These are phyloP conservation scores for Chlorella variabilis DNA, from an alignment of 163 green algal genomes.

Conservation along the genomic window DNA sequence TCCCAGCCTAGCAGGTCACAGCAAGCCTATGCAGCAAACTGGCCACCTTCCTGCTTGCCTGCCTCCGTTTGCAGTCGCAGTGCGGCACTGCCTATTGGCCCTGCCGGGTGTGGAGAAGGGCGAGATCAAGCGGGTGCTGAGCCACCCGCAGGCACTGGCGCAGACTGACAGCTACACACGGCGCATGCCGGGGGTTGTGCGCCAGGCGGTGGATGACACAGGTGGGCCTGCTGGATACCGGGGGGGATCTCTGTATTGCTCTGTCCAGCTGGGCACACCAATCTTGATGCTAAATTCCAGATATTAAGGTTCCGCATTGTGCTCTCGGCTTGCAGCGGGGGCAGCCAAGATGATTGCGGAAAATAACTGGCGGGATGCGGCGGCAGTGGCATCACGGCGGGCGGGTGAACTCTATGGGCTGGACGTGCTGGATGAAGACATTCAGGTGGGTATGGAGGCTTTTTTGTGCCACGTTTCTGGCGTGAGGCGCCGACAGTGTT, in stretches of 20 bases:
- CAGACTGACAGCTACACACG: constrained; percentile 92
- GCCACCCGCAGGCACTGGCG: constrained; percentile 88
- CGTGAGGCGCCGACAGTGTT: no score
- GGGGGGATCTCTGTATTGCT: no score
- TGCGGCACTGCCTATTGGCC: constrained; percentile 96
- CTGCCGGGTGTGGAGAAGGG: constrained; percentile 81
- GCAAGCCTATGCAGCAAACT: no score
- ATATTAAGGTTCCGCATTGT: no score
- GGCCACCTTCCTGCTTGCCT: no score
- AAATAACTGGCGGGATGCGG: constrained; percentile 64
- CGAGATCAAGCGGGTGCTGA: constrained; percentile 88
- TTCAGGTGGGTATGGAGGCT: constrained; percentile 73
- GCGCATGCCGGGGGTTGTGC: constrained; percentile 61
- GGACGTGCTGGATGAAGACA: constrained; percentile 87
- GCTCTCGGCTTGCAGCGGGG: constrained; percentile 55
- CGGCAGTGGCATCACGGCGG: constrained; percentile 82
- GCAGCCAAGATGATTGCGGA: constrained; percentile 67
- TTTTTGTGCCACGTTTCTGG: no score
- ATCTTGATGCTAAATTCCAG: no score
- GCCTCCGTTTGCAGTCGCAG: constrained; percentile 50
- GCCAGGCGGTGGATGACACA: constrained; percentile 94
- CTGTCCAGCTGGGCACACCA: no score
- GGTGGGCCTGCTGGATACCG: constrained; percentile 57
- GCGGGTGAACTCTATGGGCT: constrained; percentile 96
- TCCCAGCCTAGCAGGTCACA: no score